Evolutionary conservation across 352 stramenopile genomes (phyloP), one percentile per base, ranked within the genome.

Genomic region (Phytophthora vignae): DNA sequence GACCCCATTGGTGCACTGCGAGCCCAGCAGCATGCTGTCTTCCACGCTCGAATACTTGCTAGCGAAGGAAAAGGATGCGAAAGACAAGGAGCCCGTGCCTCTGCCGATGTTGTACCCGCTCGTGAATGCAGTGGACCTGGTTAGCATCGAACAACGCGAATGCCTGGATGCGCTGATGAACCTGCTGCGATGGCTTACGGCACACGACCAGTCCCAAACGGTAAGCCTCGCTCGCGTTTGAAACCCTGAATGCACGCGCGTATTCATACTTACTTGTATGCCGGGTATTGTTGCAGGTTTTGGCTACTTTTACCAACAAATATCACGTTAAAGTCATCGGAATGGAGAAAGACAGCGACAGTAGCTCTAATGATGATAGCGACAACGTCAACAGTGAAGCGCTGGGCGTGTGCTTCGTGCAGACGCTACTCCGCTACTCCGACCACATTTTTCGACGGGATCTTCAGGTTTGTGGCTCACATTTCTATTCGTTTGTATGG

Each of bases 361-460:
- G 38, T n/a, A 58, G 21, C 48, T 27, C 55, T 15, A 70, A 17
- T 25, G 22, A 52, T 21, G 58, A 66, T 38, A 36, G 25, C 8
- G 48, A 60, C 12, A 8, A 27, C 1, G 38, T 12, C n/a, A 56
- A 65, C 48, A 64, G 48, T 5, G 63, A 74, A 11, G 69, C 60
- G 5, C 64, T 91, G 10, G 71, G 80, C 27, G 58, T 78, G n/a
- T 93, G 85, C 64, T 93, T 93, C 46, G 76, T 90, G 19, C 74
- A 79, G 27, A 91, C 78, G 55, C 53, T 93, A 3, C 70, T 91
- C 17, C 69, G 55, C 3, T 84, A 93, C 68, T 79, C 83, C 6
- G 79, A 91, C 50, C 85, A 93, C 73, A 87, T 93, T 62, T 93
- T 93, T 53, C 85, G 83, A 54, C 83, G 83, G 36, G 85, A 91